Conservation (phyloP, 306 rosid genomes). For the Prunus persica region DNA sequence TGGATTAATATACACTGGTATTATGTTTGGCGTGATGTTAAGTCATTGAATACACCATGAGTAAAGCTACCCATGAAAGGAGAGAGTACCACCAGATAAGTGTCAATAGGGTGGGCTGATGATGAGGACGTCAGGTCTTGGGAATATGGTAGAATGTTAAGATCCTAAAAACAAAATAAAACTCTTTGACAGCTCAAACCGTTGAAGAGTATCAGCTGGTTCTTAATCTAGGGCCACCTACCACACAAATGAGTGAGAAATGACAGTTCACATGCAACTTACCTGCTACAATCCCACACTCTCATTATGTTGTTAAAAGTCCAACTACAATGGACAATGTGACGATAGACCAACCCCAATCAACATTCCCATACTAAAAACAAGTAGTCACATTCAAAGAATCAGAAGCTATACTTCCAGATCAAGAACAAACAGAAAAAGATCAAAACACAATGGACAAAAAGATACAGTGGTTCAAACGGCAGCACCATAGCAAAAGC, state of each 20-base stretch:
- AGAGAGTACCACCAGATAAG: not conserved
- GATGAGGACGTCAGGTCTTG: not conserved
- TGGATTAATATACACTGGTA: not conserved
- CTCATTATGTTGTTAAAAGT: not conserved
- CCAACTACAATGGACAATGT: slow-evolving; percentile 7
- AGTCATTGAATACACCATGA: not conserved
- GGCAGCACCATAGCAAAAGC: slow-evolving; percentile 3
- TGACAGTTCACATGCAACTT: slow-evolving; percentile 15
- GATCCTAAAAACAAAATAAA: not conserved
- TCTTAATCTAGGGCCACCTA: not conserved
- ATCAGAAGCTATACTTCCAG: slow-evolving; percentile 29
- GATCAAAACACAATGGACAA: slow-evolving; percentile 45
- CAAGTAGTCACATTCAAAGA: slow-evolving; percentile 37
- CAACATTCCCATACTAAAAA: slow-evolving; percentile 26
- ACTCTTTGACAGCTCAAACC: not conserved
- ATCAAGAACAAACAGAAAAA: slow-evolving; percentile 15
- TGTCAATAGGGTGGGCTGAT: not conserved
- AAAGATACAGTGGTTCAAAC: slow-evolving; percentile 28
- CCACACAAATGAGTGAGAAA: slow-evolving; percentile 2
- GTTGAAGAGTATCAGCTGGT: not conserved
- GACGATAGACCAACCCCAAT: slow-evolving; percentile 1
- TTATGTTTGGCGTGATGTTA: not conserved
- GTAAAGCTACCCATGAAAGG: not conserved
- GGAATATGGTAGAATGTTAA: not conserved
- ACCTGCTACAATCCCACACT: not conserved